These are phyloP conservation scores for Mucor plumbeus DNA, from an alignment of 371 early-diverging fungal species.

Conservation along the genomic window DNA sequence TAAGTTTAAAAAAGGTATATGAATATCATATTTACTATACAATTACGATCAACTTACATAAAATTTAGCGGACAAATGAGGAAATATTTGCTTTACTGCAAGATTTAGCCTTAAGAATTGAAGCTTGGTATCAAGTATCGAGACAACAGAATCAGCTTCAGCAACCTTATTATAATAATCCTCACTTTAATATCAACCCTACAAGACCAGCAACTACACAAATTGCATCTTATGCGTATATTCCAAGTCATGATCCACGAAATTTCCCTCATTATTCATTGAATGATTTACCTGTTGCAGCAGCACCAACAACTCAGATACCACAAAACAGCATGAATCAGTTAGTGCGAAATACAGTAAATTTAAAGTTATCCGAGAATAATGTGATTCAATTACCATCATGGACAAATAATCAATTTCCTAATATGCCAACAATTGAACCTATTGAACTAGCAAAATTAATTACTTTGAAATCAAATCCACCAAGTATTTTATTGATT, in stretches of 20 bases:
- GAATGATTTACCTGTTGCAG: conserved; percentile 14
- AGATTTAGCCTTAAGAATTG: conserved; percentile 21
- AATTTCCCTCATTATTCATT: conserved; percentile 26
- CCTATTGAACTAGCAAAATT: conserved; percentile 44
- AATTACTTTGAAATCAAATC: conserved; percentile 34
- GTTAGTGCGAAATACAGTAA: neutral
- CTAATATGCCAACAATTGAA: conserved; percentile 27
- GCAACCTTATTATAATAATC: conserved; percentile 1
- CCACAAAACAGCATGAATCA: conserved; percentile 6
- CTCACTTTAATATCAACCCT: conserved; percentile 14
- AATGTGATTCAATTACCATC: conserved; percentile 12
- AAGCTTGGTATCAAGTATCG: conserved; percentile 11
- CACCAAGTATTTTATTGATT: conserved; percentile 64
- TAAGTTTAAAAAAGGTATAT: conserved; percentile 29
- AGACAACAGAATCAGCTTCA: neutral
- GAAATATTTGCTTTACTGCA: conserved; percentile 22
- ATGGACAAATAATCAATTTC: conserved; percentile 31
- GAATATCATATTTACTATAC: no score
- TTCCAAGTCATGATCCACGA: conserved; percentile 25
- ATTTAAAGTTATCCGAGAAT: conserved; percentile 11
- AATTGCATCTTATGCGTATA: conserved; percentile 13
- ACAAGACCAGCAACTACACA: conserved; percentile 7
- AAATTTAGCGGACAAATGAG: conserved; percentile 25
- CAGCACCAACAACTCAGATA: neutral
- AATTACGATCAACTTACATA: no score